A percentile compares a stretch with the other conserved stretches of the same genome.
These are phyloP conservation scores for Pseudofabraea citricarpa DNA, from an alignment of 2,329 filamentous ascomycete genomes.

Conservation along the genomic window DNA sequence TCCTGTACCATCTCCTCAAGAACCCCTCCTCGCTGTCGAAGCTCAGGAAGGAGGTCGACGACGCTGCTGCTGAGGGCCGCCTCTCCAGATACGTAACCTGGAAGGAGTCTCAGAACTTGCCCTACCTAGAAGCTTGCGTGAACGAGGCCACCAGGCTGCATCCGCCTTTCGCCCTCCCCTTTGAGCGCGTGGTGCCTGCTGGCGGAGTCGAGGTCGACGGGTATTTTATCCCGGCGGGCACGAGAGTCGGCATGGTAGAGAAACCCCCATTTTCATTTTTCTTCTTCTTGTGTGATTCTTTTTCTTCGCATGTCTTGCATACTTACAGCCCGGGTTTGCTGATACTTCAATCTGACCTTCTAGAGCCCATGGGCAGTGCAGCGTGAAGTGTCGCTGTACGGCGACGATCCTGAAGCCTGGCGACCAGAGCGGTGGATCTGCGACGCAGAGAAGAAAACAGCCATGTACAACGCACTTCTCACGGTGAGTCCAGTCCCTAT, in stretches of 20 bases:
- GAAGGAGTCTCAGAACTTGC: constrained; percentile 22
- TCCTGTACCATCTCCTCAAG: constrained; percentile 32
- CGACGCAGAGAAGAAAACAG: constrained; percentile 25
- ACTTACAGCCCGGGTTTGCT: too few relatives aligned
- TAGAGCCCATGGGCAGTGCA: constrained; percentile 32
- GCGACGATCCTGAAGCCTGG: constrained; percentile 38
- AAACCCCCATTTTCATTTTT: too few relatives aligned
- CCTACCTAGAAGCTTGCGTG: constrained; percentile 45
- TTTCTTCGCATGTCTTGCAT: too few relatives aligned
- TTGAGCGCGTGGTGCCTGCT: constrained; percentile 45
- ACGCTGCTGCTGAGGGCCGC: constrained; percentile 18
- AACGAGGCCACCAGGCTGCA: constrained; percentile 46
- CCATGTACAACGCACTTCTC: constrained; percentile 18
- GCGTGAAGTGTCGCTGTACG: constrained; percentile 37
- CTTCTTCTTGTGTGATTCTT: too few relatives aligned
- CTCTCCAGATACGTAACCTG: constrained; percentile 12
- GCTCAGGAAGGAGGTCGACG: constrained; percentile 32
- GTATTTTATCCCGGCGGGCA: constrained; percentile 29
- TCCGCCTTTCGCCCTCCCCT: constrained; percentile 39
- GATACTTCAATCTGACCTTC: too few relatives aligned
- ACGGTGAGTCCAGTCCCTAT: constrained; percentile 21
- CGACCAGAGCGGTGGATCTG: constrained; percentile 44
- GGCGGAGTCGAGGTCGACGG: constrained; percentile 33
- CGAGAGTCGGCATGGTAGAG: constrained; percentile 35
- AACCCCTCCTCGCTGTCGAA: constrained; percentile 20